Evolutionary conservation across 345 rosid species (phyloP).

Genomic region (Pugionium cornutum): DNA sequence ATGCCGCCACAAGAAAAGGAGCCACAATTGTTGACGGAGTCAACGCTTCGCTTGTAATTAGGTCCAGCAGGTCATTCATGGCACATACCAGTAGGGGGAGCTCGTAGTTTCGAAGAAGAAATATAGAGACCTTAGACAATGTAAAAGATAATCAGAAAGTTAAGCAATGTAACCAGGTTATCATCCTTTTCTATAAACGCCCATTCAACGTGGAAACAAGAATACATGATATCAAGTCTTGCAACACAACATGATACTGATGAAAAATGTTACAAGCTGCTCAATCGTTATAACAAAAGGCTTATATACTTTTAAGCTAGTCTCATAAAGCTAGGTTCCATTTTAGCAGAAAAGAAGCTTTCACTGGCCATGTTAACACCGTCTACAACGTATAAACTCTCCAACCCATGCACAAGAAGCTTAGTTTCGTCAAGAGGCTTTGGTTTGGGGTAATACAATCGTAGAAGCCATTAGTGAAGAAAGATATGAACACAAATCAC

Average conservation of each 20-base stretch:
- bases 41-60: conserved; percentile 44
- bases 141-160: conserved; percentile 23
- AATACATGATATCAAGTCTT: conserved; percentile 3
- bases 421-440: background rate
- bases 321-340: background rate
- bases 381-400: background rate
- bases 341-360: background rate
- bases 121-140: conserved; percentile 55
- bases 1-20: conserved; percentile 55
- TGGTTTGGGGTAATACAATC: background rate
- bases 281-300: background rate
- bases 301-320: conserved; percentile 4
- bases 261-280: background rate
- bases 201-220: background rate
- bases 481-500: background rate
- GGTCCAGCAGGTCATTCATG: conserved; percentile 56
- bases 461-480: conserved; percentile 13
- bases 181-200: background rate
- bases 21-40: conserved; percentile 46
- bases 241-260: background rate
- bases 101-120: conserved; percentile 56
- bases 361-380: background rate
- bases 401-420: conserved; percentile 8
- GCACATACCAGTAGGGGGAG: conserved; percentile 64
- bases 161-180: background rate